Evolutionary conservation across 345 rosid genomes (phyloP), one percentile per base, ranked within the genome.

Genomic region (Melaleuca quinquenervia): DNA sequence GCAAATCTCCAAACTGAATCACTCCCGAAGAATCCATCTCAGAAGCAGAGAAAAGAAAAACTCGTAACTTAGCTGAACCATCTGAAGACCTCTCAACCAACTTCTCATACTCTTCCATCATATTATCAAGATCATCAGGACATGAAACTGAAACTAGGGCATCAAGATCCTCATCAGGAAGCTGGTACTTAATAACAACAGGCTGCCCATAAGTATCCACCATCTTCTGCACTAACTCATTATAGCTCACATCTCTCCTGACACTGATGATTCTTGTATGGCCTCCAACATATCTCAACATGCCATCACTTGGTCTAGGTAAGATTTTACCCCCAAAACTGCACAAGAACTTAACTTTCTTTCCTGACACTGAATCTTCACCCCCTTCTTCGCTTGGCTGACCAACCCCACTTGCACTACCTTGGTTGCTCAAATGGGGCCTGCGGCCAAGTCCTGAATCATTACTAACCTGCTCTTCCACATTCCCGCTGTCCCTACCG

Each of bases 151-250:
- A 94, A 45, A 95, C 94, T 89, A 95, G 89, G 13, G 98, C 94
- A 89, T 95, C 98, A 88, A 95, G 94, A 87, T 95, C 98, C 92
- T 95, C 98, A 83, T 92, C 94, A 53, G 96, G 98, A 82, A 94
- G 95, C 92, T 95, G 98, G 88, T 92, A 94, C 90, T 94, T 95
- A 48, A 94, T 90, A 88, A 90, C 91, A 56, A 89, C 94, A 49
- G 92, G 91, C 84, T 92, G 94, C 52, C 92, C 94, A 82, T 87
- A 94, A 51, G 88, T 84, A 53, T 90, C 93, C 50, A 84, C 45
- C 96, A 95, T 91, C 91, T 91, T 95, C 85, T 89, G 93, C 85
- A 87, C 82, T 52, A 95, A 88, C 84, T 92, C 98, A 87, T 86
- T 87, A 86, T 89, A 92, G 55, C 86, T 89, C 75, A 91, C 90